A percentile compares a stretch with the other conserved stretches of the same genome.
phyloP scores from a whole-genome alignment of 169 alveolate species.

The Plasmodium inui region DNA sequence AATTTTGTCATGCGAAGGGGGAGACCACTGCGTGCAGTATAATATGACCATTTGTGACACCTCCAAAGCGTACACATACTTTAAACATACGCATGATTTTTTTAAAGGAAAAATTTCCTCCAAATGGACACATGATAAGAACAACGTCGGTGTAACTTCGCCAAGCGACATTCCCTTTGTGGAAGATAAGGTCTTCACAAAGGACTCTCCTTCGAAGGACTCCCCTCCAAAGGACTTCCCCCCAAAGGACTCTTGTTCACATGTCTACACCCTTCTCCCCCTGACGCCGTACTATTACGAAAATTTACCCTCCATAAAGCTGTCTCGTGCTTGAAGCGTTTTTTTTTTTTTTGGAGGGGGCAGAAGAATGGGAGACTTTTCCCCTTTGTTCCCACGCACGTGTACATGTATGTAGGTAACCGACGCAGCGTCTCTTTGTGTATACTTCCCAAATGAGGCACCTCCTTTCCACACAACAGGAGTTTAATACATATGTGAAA shows the following conservation, averaged over 20 bases:
- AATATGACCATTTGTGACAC: neutral
- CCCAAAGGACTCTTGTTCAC: neutral
- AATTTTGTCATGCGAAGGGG: neutral
- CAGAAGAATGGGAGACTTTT: neutral
- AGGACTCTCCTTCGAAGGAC: neutral
- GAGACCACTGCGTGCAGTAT: too few species aligned
- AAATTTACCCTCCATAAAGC: constrained; percentile 51
- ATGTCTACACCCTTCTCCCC: constrained; percentile 15
- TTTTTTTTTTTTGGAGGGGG: neutral
- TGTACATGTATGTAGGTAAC: neutral
- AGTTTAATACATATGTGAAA: neutral
- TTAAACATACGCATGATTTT: constrained; percentile 7
- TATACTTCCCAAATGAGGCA: neutral
- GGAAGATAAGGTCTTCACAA: neutral
- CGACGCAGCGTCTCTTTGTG: neutral
- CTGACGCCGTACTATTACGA: constrained; percentile 44
- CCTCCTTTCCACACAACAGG: neutral
- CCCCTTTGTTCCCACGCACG: neutral
- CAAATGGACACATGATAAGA: neutral
- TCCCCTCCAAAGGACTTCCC: neutral
- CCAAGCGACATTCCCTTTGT: neutral
- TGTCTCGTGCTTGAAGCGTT: neutral
- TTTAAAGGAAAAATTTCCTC: neutral
- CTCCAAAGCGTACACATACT: constrained; percentile 13
- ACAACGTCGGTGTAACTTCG: neutral